A percentile compares a stretch with the other conserved stretches of the same genome.
These are phyloP conservation scores for Lindgomyces ingoldianus DNA, from an alignment of 495 filamentous ascomycete species.

Conservation along the genomic window DNA sequence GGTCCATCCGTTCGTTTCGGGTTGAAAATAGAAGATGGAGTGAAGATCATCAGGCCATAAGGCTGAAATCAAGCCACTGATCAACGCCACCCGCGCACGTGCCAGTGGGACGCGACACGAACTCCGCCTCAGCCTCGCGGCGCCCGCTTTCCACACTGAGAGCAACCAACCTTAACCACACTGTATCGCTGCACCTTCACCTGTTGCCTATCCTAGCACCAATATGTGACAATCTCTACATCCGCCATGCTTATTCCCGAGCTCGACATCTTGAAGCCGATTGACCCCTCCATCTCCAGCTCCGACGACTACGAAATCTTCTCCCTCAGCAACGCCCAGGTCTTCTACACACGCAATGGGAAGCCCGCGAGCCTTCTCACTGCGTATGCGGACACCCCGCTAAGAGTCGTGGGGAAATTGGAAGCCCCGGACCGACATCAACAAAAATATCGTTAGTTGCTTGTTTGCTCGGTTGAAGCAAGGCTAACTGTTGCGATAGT, in stretches of 20 bases:
- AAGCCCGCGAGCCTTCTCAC: slow-evolving; percentile 56
- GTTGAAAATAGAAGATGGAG: neutral
- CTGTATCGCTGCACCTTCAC: neutral
- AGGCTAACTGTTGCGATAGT: too few relatives aligned
- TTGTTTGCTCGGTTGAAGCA: slow-evolving; percentile 42
- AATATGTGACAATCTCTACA: neutral
- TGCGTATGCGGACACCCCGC: slow-evolving; percentile 54
- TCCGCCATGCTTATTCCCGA: slow-evolving; percentile 46
- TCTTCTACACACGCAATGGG: slow-evolving; percentile 50
- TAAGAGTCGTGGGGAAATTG: slow-evolving; percentile 56
- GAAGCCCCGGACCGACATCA: slow-evolving; percentile 53
- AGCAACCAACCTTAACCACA: neutral
- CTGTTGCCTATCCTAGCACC: slow-evolving; percentile 5
- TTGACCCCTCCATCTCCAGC: slow-evolving; percentile 52
- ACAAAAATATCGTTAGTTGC: slow-evolving; percentile 22
- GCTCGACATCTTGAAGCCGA: slow-evolving; percentile 57
- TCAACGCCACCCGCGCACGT: neutral
- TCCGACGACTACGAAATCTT: slow-evolving; percentile 61
- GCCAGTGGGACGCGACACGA: too few relatives aligned
- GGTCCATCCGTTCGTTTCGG: too few relatives aligned
- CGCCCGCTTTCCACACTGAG: neutral
- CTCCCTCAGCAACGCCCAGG: slow-evolving; percentile 55
- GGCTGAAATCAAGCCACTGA: neutral
- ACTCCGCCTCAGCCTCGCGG: neutral
- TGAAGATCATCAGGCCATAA: neutral